Evolutionary conservation across 1,284 basidiomycete genomes (phyloP).

Genomic region (Moesziomyces parantarcticus): DNA sequence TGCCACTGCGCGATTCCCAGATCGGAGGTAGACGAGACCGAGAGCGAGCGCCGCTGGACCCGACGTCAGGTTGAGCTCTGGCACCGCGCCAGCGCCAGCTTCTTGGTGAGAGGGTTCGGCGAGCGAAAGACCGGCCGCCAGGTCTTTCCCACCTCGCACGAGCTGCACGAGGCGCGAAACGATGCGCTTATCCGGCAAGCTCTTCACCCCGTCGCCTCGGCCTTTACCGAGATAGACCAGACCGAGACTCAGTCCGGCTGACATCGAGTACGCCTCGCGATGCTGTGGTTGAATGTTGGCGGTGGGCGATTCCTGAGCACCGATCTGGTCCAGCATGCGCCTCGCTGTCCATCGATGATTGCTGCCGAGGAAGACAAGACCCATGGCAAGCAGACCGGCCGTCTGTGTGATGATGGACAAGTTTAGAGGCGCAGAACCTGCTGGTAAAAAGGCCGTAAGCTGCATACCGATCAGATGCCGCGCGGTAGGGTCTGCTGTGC

Average conservation of each 20-base stretch:
- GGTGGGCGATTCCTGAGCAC: slow-evolving; percentile 78
- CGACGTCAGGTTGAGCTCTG: slow-evolving; percentile 69
- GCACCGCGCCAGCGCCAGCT: slow-evolving; percentile 1
- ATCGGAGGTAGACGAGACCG: slow-evolving; percentile 90
- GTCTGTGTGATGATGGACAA: slow-evolving; percentile 89
- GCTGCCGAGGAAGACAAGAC: slow-evolving; percentile 87
- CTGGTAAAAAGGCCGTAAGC: slow-evolving; percentile 88
- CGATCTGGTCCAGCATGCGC: slow-evolving; percentile 85
- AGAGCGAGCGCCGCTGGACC: slow-evolving; percentile 87
- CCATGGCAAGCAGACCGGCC: slow-evolving; percentile 87
- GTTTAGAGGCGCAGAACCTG: slow-evolving; percentile 86
- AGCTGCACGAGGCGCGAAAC: slow-evolving; percentile 48
- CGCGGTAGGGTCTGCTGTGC: slow-evolving; percentile 84
- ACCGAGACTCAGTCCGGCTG: slow-evolving; percentile 88
- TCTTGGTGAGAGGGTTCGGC: slow-evolving; percentile 4
- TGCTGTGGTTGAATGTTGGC: slow-evolving; percentile 72
- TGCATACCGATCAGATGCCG: slow-evolving; percentile 92
- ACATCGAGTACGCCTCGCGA: slow-evolving; percentile 89
- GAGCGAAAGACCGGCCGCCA: neutral
- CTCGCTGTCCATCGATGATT: slow-evolving; percentile 91
- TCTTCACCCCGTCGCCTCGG: slow-evolving; percentile 51
- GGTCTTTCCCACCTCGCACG: slow-evolving; percentile 28
- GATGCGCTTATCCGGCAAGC: slow-evolving; percentile 52
- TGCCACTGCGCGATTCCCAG: slow-evolving; percentile 83
- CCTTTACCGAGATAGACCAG: slow-evolving; percentile 90